Base-by-base conservation (phyloP, 768 basidiomycete species). In the Coprinopsis cinerea region DNA sequence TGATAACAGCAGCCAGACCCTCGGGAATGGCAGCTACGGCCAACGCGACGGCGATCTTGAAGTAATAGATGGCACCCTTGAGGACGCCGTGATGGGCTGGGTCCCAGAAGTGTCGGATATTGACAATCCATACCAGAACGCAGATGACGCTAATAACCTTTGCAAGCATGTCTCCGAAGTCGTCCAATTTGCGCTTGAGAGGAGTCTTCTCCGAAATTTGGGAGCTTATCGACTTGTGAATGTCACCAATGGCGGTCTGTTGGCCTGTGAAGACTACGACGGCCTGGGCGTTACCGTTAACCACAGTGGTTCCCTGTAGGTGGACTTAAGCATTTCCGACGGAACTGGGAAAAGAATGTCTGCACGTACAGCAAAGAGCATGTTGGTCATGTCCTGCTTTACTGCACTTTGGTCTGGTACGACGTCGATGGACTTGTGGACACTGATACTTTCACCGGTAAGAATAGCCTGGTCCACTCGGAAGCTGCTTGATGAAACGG, bases 11-110 rank as follows among this genome's bases (percentile, higher is more conserved):
- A 28, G 95, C 93, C n/a, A 99, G 71, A 52, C 95, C 95, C 68
- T 99, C 95, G 0, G 96, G 95, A 62, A 98, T 99, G 34, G 95
- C 95, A 51, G 95, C 95, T 34, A 99, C 95, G n/a, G 96, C 95
- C 39, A 99, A 74, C 3, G 96, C 93, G 37, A 99, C 96, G 28
- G 95, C 95, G 62, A 99, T 97, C 72, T 99, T 99, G 79, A 99
- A 91, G 70, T 99, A 99, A 67, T 97, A 98, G 47, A 99, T 81
- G 0, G 95, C 95, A 35, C 95, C 95, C 64, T 92, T 92, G 60
- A 97, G 73, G 40, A 71, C 81, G 43, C 94, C 90, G 56, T 88
- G 88, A 62, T 99, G 95, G 22, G 88, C 79, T 2, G 95, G 92
- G 61, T 99, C 95, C 79, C 81, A 85, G 68, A 99, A 99, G 69